These are phyloP conservation scores for Uncinocarpus reesii DNA, from an alignment of 2,329 filamentous ascomycete species.

Conservation along the genomic window DNA sequence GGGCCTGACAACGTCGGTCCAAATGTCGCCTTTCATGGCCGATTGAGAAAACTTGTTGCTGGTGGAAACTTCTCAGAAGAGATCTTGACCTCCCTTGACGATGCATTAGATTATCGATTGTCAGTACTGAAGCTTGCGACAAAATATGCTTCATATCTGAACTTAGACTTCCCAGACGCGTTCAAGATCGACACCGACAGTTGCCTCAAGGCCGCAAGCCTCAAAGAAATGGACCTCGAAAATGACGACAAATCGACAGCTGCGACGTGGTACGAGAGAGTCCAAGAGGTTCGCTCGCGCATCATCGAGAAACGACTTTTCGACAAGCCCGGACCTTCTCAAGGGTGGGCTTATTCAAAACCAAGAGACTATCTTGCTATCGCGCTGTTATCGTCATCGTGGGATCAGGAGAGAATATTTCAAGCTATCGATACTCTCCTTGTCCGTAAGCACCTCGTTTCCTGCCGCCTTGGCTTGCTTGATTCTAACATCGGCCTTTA, in stretches of 20 bases:
- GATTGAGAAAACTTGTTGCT: background rate
- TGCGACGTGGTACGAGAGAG: background rate
- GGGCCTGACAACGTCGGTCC: slow-evolving; percentile 4
- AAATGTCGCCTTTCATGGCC: slow-evolving; percentile 4
- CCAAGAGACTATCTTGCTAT: slow-evolving; percentile 10
- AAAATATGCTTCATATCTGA: background rate
- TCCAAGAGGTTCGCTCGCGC: background rate
- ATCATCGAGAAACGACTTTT: background rate
- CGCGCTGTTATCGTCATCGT: background rate
- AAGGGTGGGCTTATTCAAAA: slow-evolving; percentile 3
- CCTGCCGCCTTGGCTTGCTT: background rate
- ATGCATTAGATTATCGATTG: background rate
- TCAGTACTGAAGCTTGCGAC: background rate
- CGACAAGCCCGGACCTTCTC: background rate
- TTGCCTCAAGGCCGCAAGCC: background rate
- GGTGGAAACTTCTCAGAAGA: background rate
- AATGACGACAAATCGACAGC: background rate
- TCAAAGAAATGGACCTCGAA: background rate
- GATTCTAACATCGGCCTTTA: background rate
- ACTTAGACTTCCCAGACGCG: background rate
- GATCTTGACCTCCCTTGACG: background rate
- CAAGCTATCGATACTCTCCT: background rate
- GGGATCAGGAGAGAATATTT: background rate
- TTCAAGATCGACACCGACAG: background rate
- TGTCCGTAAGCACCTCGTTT: background rate